phyloP scores from a whole-genome alignment of 495 filamentous ascomycete genomes.

The Pyrenula massariospora region DNA sequence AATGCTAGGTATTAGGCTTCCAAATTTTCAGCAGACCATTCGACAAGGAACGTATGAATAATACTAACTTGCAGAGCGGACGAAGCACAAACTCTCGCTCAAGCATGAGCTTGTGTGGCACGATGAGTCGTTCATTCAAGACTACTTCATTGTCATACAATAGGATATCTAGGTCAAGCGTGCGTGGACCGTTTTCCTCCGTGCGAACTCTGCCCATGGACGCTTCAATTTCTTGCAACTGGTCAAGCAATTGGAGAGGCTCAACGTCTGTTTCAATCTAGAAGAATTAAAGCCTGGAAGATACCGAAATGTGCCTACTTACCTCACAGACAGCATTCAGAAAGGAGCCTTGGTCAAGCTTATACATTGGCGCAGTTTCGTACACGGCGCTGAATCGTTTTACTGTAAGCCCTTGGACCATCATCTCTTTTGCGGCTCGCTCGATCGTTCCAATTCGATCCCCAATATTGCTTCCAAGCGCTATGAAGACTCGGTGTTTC shows the following conservation, averaged over 20 bases:
- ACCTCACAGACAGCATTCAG: slow-evolving; percentile 94
- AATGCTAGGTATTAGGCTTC: slow-evolving; percentile 52
- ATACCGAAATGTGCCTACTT: slow-evolving; percentile 12
- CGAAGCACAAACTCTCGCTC: slow-evolving; percentile 90
- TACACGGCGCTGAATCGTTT: slow-evolving; percentile 77
- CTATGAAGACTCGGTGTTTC: slow-evolving; percentile 59
- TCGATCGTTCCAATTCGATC: slow-evolving; percentile 78
- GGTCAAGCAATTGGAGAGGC: slow-evolving; percentile 64
- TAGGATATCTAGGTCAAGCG: slow-evolving; percentile 89
- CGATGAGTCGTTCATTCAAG: slow-evolving; percentile 56
- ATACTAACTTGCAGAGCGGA: slow-evolving; percentile 70
- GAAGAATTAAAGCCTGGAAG: neutral
- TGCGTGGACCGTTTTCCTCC: slow-evolving; percentile 86
- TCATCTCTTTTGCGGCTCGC: slow-evolving; percentile 66
- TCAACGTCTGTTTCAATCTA: slow-evolving; percentile 73
- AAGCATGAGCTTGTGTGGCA: slow-evolving; percentile 77
- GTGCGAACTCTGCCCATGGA: slow-evolving; percentile 66
- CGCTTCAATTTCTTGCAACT: slow-evolving; percentile 74
- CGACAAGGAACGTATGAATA: neutral
- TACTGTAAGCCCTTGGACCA: slow-evolving; percentile 55
- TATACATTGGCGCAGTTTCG: slow-evolving; percentile 95
- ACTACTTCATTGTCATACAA: slow-evolving; percentile 65
- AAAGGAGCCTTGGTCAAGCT: slow-evolving; percentile 76
- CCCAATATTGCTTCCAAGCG: slow-evolving; percentile 87
- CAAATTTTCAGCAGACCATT: neutral